Percentiles rank a stretch among this genome's conserved stretches.
Conservation (phyloP, 2,329 filamentous ascomycete genomes). For the Cladophialophora yegresii region DNA sequence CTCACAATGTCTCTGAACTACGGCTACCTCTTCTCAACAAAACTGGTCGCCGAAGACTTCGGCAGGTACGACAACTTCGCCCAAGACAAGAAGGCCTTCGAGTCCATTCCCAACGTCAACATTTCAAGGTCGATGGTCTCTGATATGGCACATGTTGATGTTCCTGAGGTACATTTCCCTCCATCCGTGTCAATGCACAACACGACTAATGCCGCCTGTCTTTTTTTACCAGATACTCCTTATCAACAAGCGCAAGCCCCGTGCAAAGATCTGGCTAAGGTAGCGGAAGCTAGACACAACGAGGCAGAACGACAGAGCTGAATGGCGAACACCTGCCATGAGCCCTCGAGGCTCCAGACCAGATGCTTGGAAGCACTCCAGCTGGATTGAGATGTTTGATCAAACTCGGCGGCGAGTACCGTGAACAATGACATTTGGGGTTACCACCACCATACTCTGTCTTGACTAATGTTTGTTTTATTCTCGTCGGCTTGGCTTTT, state of each 20-base stretch:
- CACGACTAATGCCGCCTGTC: background rate
- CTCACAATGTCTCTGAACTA: constrained; percentile 7
- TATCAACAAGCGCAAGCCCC: background rate
- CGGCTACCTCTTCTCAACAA: constrained; percentile 9
- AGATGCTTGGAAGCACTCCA: background rate
- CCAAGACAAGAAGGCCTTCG: constrained; percentile 10
- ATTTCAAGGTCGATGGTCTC: constrained; percentile 13
- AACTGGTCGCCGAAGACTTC: constrained; percentile 7
- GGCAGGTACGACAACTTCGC: background rate
- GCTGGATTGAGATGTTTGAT: background rate
- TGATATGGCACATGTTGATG: background rate
- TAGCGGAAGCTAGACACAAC: background rate
- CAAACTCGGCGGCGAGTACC: background rate
- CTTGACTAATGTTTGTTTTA: background rate
- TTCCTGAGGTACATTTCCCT: background rate
- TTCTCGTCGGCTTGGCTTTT: background rate
- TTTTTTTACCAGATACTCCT: background rate
- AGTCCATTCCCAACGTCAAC: constrained; percentile 8
- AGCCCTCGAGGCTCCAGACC: background rate
- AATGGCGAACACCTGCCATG: background rate
- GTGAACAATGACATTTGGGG: background rate
- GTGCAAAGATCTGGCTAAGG: background rate
- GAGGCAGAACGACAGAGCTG: background rate
- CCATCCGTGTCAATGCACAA: background rate
- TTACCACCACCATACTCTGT: background rate